These are phyloP conservation scores for Talaromyces verruculosus DNA, from an alignment of 2,329 filamentous ascomycete species.

Conservation along the genomic window DNA sequence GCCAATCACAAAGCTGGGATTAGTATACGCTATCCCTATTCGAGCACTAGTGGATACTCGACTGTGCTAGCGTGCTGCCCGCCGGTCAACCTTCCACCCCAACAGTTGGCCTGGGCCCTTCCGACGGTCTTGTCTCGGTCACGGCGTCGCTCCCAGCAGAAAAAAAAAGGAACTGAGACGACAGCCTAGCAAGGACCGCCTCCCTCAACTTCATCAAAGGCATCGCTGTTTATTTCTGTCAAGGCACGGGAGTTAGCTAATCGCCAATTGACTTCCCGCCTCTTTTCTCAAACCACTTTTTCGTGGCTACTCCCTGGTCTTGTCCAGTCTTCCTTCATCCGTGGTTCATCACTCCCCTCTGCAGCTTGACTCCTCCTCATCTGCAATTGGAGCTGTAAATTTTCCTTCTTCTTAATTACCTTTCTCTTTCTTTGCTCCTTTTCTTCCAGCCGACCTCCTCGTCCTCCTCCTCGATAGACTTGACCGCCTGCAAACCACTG, in stretches of 20 bases:
- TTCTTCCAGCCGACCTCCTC: slow-evolving; percentile 12
- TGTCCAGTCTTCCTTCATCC: slow-evolving; percentile 5
- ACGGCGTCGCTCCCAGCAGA: slow-evolving; percentile 11
- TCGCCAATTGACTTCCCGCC: slow-evolving; percentile 13
- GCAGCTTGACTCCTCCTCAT: slow-evolving; percentile 2
- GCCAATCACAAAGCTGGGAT: background rate
- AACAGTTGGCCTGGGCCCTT: slow-evolving; percentile 23
- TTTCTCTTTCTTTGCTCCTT: slow-evolving; percentile 25
- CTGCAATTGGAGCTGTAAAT: slow-evolving; percentile 10
- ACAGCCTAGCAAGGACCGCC: slow-evolving; percentile 3
- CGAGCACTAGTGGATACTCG: background rate
- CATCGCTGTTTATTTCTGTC: slow-evolving; percentile 2
- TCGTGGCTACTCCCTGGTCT: background rate
- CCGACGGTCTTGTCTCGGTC: slow-evolving; percentile 13
- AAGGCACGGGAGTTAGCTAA: background rate
- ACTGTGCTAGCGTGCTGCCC: background rate
- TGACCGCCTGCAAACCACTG: slow-evolving; percentile 13
- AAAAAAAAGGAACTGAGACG: background rate
- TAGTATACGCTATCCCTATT: background rate
- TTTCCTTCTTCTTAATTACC: slow-evolving; percentile 22
- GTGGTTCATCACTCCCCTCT: slow-evolving; percentile 12
- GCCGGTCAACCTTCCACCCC: slow-evolving; percentile 16
- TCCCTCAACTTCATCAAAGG: slow-evolving; percentile 1
- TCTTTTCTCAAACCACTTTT: slow-evolving; percentile 2
- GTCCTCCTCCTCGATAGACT: slow-evolving; percentile 13